Evolutionary conservation across 352 stramenopile species (phyloP), one percentile per base, ranked within the genome.

Genomic region (Pythium sukuiense): DNA sequence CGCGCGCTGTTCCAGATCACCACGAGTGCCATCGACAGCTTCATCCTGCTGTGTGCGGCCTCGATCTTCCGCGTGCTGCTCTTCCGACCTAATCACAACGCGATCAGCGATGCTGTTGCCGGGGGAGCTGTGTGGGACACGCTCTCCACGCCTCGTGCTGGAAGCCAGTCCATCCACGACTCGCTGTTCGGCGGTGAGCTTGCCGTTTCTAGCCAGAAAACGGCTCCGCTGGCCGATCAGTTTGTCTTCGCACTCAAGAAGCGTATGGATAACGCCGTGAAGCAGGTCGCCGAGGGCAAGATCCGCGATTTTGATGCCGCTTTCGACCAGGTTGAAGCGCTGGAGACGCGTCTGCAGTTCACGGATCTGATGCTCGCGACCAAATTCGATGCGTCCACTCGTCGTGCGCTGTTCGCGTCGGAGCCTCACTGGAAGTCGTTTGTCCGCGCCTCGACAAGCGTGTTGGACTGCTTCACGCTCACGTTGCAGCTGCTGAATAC

Each of bases 21-120:
- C 29, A 67, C 55, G 52, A 61, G 52, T 30, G 63, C 57, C 26
- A 60, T 76, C 50, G 69, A 76, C 49, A 72, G 53, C 65, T 76
- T 76, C 48, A 66, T 70, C 6, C 26, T 72, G 26, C 57, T 76
- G 27, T 62, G 46, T 27, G 43, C 49, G 0, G 59, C 69, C 18
- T 72, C 69, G 13, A 67, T 76, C 14, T 76, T 76, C 57, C 69
- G 69, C 50, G 67, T 76, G 29, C 46, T 76, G 24, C 49, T 76
- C 30, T 76, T 76, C 57, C 69, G 65, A 41, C 46, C 65, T 6
- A 72, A 72, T 26, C 29, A 67, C 65, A 54, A 29, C 27, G 69
- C 69, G 1, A 14, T 76, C 35, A 59, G 49, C 5, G 56, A 64
- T 18, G 53, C 59, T 20, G 54, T 67, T n/a, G 39, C 37, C 26